Base-by-base conservation (phyloP, 1,139 yeast species). In the Casaregolazyma lundiana region DNA sequence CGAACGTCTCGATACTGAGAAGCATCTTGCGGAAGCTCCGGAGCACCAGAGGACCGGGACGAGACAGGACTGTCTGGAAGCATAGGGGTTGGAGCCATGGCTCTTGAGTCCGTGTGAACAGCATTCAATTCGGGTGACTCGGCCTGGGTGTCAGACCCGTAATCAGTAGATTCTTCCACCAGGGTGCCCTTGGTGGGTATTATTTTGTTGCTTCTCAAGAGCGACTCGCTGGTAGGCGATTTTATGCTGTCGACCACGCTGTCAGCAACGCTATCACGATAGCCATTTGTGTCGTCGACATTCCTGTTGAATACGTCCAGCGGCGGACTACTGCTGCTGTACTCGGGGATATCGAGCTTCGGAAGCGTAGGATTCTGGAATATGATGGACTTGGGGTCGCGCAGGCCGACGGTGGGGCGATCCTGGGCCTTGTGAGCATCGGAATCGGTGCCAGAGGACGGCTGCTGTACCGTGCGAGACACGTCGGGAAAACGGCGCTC, bases 401-500 rank as follows among this genome's bases (percentile, higher is more conserved):
- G 18, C 18, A 35, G 39, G 22, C 30, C 35, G 5, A 35, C 18
- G 6, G 40, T n/a, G 15, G 40, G 29, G n/a, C 20, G 41, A 24
- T 22, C 29, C 2, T 15, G 36, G 11, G 13, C 19, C 8, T 38
- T 24, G 6, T 20, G 29, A 9, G 19, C 24, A 20, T 20, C 41
- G 13, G 18, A 15, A 13, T 38, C 20, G 22, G 22, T 4, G 8
- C 11, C 2, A 2, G 20, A n/a, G n/a, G 19, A 24, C 11, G 20
- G 20, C 29, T 24, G 19, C 18, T 30, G 34, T 20, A 38, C 30
- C 8, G 26, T n/a, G 15, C 8, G 20, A 9, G 38, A 37, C 11
- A 53, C 35, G 17, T 46, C 17, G 13, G 61, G 60, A 35, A 50
- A 54, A 19, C 98, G 73, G 59, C 96, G 77, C 60, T 84, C 89